phyloP scores from a whole-genome alignment of 441 rosid genomes.

The Viola pubescens region DNA sequence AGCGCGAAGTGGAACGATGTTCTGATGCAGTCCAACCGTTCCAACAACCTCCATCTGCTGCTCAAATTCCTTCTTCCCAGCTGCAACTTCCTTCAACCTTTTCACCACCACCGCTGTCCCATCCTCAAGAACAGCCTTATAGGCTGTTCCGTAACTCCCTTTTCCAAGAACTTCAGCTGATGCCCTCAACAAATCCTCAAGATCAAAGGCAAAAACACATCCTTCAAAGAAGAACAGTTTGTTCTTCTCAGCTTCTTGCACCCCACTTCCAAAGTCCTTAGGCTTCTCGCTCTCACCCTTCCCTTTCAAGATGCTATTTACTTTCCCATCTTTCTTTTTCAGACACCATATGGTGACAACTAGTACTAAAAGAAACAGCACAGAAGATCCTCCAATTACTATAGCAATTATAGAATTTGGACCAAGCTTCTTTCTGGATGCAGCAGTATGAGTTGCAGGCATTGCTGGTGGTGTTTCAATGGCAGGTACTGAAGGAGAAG shows the following conservation, averaged over 20 bases:
- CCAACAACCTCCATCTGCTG: slow-evolving; percentile 69
- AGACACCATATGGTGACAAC: slow-evolving; percentile 33
- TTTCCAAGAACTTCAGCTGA: slow-evolving; percentile 95
- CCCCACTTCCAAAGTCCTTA: slow-evolving; percentile 67
- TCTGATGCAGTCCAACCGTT: slow-evolving; percentile 48
- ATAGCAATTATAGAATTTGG: slow-evolving; percentile 46
- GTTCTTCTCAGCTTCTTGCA: slow-evolving; percentile 77
- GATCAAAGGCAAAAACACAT: slow-evolving; percentile 56
- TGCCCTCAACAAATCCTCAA: slow-evolving; percentile 85
- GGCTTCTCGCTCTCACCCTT: slow-evolving; percentile 46
- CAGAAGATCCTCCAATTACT: slow-evolving; percentile 38
- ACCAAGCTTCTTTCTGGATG: slow-evolving; percentile 27
- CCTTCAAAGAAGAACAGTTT: slow-evolving; percentile 77
- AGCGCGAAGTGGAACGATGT: slow-evolving; percentile 71
- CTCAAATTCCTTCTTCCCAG: slow-evolving; percentile 68
- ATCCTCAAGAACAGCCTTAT: slow-evolving; percentile 80
- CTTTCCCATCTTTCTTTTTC: slow-evolving; percentile 23
- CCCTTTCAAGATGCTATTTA: slow-evolving; percentile 55
- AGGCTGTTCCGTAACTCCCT: slow-evolving; percentile 85
- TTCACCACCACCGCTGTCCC: slow-evolving; percentile 90
- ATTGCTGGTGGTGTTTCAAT: slow-evolving; percentile 33
- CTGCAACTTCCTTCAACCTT: slow-evolving; percentile 66
- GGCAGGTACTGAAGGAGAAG: slow-evolving; percentile 41
- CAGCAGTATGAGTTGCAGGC: slow-evolving; percentile 14
- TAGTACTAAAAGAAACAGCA: slow-evolving; percentile 30